Conservation (phyloP, 2,329 filamentous ascomycete species). For the Venturia carpophila region DNA sequence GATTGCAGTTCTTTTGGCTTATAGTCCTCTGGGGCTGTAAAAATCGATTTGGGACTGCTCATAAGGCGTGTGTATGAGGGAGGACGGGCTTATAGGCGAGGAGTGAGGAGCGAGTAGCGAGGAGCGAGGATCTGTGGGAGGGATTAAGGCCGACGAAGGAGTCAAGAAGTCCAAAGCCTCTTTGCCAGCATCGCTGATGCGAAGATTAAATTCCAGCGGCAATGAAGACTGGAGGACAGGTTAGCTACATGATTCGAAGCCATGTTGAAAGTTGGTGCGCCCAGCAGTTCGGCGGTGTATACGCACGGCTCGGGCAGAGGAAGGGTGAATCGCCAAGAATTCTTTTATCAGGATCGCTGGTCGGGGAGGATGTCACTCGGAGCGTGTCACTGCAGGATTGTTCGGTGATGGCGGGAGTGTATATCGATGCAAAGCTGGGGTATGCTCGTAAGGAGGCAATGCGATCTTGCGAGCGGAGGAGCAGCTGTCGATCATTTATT, state of each 20-base stretch:
- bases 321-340: neutral
- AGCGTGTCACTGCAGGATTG: constrained; percentile 1
- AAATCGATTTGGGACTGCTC: constrained; percentile 17
- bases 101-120: neutral
- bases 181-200: neutral
- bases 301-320: neutral
- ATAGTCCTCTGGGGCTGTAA: constrained; percentile 15
- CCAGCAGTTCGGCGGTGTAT: neutral
- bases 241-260: neutral
- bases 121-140: neutral
- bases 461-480: neutral
- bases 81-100: neutral
- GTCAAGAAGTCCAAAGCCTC: neutral
- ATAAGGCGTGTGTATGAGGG: neutral
- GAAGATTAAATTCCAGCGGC: neutral
- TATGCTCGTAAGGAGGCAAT: constrained; percentile 1
- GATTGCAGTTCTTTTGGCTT: constrained; percentile 4
- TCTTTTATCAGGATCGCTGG: constrained; percentile 1
- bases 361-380: constrained; percentile 7
- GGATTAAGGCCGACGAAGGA: neutral
- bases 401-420: neutral
- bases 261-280: neutral
- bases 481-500: neutral
- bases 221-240: neutral
- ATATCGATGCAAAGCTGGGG: neutral